Evolutionary conservation across 768 basidiomycete species (phyloP), one percentile per base, ranked within the genome.

Genomic region (Cystobasidium onofrii): DNA sequence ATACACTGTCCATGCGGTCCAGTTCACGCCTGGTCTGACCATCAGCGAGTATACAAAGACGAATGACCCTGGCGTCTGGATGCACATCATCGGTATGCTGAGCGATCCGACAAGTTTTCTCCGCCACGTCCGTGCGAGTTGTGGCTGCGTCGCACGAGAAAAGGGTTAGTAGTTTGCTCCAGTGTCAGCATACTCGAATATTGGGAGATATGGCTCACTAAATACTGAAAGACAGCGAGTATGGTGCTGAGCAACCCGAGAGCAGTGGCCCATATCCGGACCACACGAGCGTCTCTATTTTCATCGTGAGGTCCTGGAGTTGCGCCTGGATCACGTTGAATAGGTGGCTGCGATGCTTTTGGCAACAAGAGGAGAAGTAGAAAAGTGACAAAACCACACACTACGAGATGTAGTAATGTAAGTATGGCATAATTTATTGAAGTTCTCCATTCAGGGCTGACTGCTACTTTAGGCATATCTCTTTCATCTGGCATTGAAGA

Each of bases 11-110:
- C 82, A 83, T 34, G 79, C 80, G 10, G 81, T 81, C 80, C 81
- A 83, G 73, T 82, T 78, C 25, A 81, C 81, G 0, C 81, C 81
- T 12, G 79, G 78, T 41, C 83, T 73, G 10, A 79, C 62, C 62
- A 79, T 73, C 15, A 72, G 39, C n/a, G 77, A 77, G 70, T 78
- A 79, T 29, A 78, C 78, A 36, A 79, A 79, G 44, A 79, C 72
- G 78, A 78, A 76, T 23, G 76, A 76, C 25, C 79, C 79, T 7
- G 79, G 93, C 15, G 87, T 91, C 81, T 98, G 95, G 18, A 99
- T 90, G 61, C 87, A 82, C 95, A 99, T 97, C 87, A 92, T 97
- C 0, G 90, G 89, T 72, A 99, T 90, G 78, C 91, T 93, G 18
- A 98, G 83, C 0, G 92, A 92, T 1, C 95, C 95, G 10, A 98